These are phyloP conservation scores for Penicillium corylophilum DNA, from an alignment of 2,329 filamentous ascomycete species.

Conservation along the genomic window DNA sequence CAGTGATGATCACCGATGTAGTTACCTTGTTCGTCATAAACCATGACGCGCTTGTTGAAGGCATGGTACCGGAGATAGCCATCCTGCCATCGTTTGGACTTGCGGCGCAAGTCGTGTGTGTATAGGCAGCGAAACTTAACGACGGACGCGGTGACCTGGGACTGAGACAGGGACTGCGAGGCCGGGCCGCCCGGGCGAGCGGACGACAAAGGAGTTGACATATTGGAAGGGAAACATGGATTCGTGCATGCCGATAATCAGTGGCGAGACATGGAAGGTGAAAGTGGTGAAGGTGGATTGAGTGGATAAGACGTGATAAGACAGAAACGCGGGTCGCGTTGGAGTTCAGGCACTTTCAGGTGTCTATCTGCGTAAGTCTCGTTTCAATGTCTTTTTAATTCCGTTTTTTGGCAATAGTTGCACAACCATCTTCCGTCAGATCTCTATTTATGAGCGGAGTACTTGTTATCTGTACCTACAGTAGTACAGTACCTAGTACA, in stretches of 20 bases:
- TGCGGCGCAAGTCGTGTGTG: conserved; percentile 78
- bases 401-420: too few relatives aligned
- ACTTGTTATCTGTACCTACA: too few relatives aligned
- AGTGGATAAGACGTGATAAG: neutral
- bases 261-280: neutral
- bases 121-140: conserved; percentile 83
- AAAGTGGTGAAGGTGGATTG: neutral
- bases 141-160: conserved; percentile 69
- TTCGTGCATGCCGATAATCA: neutral
- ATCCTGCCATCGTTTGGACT: conserved; percentile 93
- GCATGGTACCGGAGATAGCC: conserved; percentile 82
- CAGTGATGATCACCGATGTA: conserved; percentile 84
- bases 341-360: neutral
- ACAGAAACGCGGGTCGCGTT: neutral
- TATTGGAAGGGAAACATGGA: conserved; percentile 8
- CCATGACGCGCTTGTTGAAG: conserved; percentile 89
- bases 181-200: conserved; percentile 32
- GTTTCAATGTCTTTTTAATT: too few relatives aligned
- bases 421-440: too few relatives aligned
- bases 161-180: conserved; percentile 41
- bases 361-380: too few relatives aligned
- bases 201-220: conserved; percentile 26
- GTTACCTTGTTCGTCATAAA: conserved; percentile 77
- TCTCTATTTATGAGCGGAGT: too few relatives aligned
- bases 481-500: too few relatives aligned